phyloP scores from a whole-genome alignment of 768 basidiomycete genomes.

The Lentinula aciculospora region DNA sequence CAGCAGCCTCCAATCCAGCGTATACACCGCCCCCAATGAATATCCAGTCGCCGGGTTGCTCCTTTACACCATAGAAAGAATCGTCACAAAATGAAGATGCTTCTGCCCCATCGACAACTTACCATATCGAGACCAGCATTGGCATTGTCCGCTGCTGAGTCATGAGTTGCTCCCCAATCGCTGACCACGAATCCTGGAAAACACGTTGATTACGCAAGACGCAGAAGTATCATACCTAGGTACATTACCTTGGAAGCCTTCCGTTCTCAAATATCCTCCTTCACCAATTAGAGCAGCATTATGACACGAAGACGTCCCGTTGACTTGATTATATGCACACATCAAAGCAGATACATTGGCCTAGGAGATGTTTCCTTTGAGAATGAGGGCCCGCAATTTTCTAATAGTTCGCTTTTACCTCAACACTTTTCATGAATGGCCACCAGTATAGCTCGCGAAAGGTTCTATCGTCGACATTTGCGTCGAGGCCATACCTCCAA shows the following conservation, averaged over 20 bases:
- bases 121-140: constrained; percentile 43
- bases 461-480: constrained; percentile 54
- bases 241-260: constrained; percentile 36
- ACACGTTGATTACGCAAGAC: background rate
- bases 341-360: constrained; percentile 47
- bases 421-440: constrained; percentile 44
- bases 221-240: background rate
- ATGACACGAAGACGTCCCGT: constrained; percentile 61
- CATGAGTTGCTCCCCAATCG: constrained; percentile 49
- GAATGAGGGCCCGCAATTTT: background rate
- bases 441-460: constrained; percentile 48
- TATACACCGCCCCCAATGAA: constrained; percentile 36
- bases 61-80: constrained; percentile 9
- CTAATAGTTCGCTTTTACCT: constrained; percentile 23
- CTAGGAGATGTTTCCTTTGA: constrained; percentile 16
- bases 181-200: constrained; percentile 39
- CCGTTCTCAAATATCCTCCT: constrained; percentile 28
- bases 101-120: background rate
- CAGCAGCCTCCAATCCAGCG: constrained; percentile 25
- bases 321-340: constrained; percentile 51
- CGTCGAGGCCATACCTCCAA: constrained; percentile 36
- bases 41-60: constrained; percentile 45
- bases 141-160: constrained; percentile 38
- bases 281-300: constrained; percentile 43
- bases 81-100: background rate